A percentile compares a stretch with the other conserved stretches of the same genome.
Evolutionary conservation across 2,329 filamentous ascomycete species (phyloP).

Genomic region (Mycosphaerella sp.): DNA sequence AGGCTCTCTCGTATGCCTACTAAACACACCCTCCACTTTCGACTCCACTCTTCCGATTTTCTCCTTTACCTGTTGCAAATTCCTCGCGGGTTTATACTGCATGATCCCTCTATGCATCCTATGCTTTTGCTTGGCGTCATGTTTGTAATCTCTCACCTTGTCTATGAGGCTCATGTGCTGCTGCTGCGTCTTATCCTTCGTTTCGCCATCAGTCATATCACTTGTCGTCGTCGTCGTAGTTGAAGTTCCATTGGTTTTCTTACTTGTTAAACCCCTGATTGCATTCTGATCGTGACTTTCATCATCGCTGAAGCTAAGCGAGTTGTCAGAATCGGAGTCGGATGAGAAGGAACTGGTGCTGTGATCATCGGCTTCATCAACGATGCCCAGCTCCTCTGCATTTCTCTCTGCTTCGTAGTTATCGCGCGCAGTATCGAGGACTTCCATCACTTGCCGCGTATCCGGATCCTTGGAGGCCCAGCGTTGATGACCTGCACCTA

Average conservation of each 20-base stretch:
- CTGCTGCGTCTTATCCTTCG: slow-evolving; percentile 17
- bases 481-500: slow-evolving; percentile 53
- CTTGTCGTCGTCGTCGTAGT: not conserved
- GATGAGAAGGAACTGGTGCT: slow-evolving; percentile 1
- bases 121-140: slow-evolving; percentile 55
- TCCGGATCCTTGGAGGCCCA: slow-evolving; percentile 52
- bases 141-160: slow-evolving; percentile 55
- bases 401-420: slow-evolving; percentile 42
- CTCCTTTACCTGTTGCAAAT: slow-evolving; percentile 53
- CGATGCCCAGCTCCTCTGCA: slow-evolving; percentile 24
- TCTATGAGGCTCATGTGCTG: slow-evolving; percentile 37
- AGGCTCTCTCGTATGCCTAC: slow-evolving; percentile 52
- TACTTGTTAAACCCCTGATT: not conserved
- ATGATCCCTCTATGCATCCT: slow-evolving; percentile 63
- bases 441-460: slow-evolving; percentile 57
- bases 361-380: slow-evolving; percentile 9
- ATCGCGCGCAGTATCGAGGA: slow-evolving; percentile 56
- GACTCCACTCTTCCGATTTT: slow-evolving; percentile 49
- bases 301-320: slow-evolving; percentile 10
- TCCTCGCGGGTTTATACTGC: slow-evolving; percentile 57
- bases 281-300: slow-evolving; percentile 18
- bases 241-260: not conserved
- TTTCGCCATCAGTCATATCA: slow-evolving; percentile 1
- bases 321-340: slow-evolving; percentile 9
- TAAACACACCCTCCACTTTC: slow-evolving; percentile 45